Base-by-base conservation (phyloP, 306 rosid genomes). In the Quercus engelmannii region DNA sequence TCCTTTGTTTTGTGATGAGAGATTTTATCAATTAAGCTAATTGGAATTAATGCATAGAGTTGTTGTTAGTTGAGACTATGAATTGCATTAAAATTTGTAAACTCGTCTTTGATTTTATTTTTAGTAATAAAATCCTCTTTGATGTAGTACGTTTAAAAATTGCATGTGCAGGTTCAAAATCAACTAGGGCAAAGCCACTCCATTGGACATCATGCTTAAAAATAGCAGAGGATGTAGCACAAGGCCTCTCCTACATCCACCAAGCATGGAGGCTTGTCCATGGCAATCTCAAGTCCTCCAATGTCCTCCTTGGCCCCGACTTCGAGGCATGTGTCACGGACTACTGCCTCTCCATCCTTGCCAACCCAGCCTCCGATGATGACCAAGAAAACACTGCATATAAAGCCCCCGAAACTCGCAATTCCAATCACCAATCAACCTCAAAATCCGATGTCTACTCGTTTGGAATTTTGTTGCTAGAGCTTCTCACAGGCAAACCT, bases 191-290 rank as follows among this genome's bases (percentile, higher is more conserved):
- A 71, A 92, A 86, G 86, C 98, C 98, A 56, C 86, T 94, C 49
- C 98, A 94, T 57, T 94, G 98, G 98, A 94, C 97, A 57, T 94
- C 98, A 19, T 94, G 98, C 86, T 84, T 94, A 80, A 94, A 92
- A 81, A 92, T 94, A 82, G 98, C 98, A 20, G 98, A 94, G 81
- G 98, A 94, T 38, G 87, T 92, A 74, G 97, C 98, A 10, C 98
- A 94, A 85, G 97, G 97, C 57, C 84, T 94, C 51, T 88, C 97
- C 80, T 94, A 90, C 91, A 94, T 94, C 76, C 98, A 94, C 84
- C 98, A 94, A 79, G 98, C 98, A 69, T 94, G 97, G 98, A 87
- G 94, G 86, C 85, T 92, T 7, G 94, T 94, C 79, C 98, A 94
- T 38, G 98, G 98, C 73, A 92, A 92, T 83, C 98, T 94, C 84